Evolutionary conservation across 116 monocot genomes (phyloP).

Genomic region (Dioscorea cayenensis): DNA sequence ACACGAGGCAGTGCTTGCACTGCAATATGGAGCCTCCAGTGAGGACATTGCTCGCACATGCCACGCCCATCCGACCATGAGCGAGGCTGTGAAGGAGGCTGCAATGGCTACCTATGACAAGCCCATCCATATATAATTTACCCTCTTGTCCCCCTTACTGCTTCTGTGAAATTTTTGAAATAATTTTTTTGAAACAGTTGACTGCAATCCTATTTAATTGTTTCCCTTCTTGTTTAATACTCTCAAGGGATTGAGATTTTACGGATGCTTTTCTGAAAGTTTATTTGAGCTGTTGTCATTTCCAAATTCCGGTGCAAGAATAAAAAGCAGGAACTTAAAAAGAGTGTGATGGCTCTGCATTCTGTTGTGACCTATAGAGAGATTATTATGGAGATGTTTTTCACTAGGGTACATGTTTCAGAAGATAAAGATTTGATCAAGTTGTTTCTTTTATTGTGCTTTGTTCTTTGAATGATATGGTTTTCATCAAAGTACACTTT

Average conservation of each 20-base stretch:
- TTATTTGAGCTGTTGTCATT: no score
- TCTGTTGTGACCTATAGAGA: no score
- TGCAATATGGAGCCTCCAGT: slow-evolving; percentile 69
- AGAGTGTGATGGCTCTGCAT: no score
- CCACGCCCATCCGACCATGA: slow-evolving; percentile 81
- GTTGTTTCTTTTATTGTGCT: no score
- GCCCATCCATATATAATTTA: slow-evolving; percentile 72
- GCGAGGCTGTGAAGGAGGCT: slow-evolving; percentile 95
- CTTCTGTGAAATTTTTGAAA: background rate
- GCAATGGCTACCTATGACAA: slow-evolving; percentile 90
- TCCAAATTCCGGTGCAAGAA: no score
- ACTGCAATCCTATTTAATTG: background rate
- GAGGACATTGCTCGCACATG: slow-evolving; percentile 82
- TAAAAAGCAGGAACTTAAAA: no score
- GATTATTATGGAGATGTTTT: no score
- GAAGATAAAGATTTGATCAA: no score
- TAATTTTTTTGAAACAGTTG: background rate
- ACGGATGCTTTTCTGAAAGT: no score
- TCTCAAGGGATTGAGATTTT: background rate
- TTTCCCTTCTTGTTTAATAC: background rate
- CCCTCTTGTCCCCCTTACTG: background rate
- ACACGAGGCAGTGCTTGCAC: slow-evolving; percentile 54
- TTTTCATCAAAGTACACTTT: no score
- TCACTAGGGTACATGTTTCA: no score
- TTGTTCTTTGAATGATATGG: no score